Evolutionary conservation across 2,329 filamentous ascomycete species (phyloP).

Genomic region (Macrophomina pseudophaseolina): DNA sequence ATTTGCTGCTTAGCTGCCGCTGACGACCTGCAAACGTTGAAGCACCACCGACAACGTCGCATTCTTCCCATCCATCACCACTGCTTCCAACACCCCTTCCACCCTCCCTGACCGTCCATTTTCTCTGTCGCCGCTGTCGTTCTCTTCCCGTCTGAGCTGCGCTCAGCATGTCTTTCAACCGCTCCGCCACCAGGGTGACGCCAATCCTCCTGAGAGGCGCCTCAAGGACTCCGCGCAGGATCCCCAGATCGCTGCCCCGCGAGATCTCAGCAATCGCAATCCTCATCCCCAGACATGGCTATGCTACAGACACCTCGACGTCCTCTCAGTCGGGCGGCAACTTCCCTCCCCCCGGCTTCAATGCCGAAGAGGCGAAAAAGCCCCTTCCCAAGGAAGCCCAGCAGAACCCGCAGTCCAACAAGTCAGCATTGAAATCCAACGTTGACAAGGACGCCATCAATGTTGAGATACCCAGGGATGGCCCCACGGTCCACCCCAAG

Average conservation of each 20-base stretch:
- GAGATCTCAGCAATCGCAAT: conserved; percentile 63
- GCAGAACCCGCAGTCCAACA: conserved; percentile 41
- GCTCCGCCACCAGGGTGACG: conserved; percentile 51
- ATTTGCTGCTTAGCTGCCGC: conserved; percentile 23
- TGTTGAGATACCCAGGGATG: conserved; percentile 40
- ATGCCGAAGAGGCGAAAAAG: conserved; percentile 86
- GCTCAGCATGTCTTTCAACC: conserved; percentile 50
- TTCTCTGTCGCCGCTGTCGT: conserved; percentile 3
- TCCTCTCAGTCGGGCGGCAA: conserved; percentile 54
- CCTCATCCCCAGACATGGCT: conserved; percentile 57
- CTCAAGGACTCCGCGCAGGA: conserved; percentile 48
- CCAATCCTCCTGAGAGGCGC: conserved; percentile 54
- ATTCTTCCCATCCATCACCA: conserved; percentile 7
- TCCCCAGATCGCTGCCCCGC: conserved; percentile 52
- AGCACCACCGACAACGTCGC: conserved; percentile 5
- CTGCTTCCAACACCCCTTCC: neutral
- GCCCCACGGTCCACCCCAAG: conserved; percentile 52
- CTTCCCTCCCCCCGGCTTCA: conserved; percentile 86
- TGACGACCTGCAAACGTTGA: conserved; percentile 14
- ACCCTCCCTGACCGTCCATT: neutral
- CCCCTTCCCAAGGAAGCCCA: conserved; percentile 66
- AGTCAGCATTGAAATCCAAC: conserved; percentile 28
- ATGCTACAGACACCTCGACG: conserved; percentile 64
- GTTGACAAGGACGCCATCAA: conserved; percentile 33
- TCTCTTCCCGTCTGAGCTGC: conserved; percentile 22